Base-by-base conservation (phyloP, 1,139 yeast genomes). In the Scheffersomyces quercinus region DNA sequence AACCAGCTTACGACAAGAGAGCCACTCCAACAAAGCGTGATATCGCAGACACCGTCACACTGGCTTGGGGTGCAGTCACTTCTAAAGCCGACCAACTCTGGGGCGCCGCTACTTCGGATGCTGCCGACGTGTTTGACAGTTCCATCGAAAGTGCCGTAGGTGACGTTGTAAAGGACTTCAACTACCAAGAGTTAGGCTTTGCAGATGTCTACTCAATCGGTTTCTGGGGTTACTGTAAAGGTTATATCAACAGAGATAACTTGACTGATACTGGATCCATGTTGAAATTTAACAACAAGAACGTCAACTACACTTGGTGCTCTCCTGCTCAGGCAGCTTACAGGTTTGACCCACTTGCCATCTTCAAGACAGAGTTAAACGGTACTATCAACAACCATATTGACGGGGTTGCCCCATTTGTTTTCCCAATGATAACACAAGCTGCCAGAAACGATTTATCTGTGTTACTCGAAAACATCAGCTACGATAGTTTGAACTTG, bases 211-310 rank as follows among this genome's bases (percentile, higher is more conserved):
- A 85, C 59, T 73, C 83, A 12, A 67, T 85, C 35, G 82, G 89
- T 38, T 73, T 77, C 59, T 85, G 90, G 82, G 91, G 90, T 29
- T 86, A 84, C 65, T 87, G 95, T 63, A 69, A 75, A 53, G 93
- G 91, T 20, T 45, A 49, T 3, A 52, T 56, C 28, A 49, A 54
- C 15, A 51, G 51, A n/a, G 36, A 40, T 12, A 41, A 46, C n/a
- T 40, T 15, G 24, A 44, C 9, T 39, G 38, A 15, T 11, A 31
- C 24, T 14, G 10, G 24, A 14, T 55, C 40, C 48, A 60, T 36
- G 11, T 20, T 14, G n/a, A 59, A 61, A 10, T 60, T 63, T 45
- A 68, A 69, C 49, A 67, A 70, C 46, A 58, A 68, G 16, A 59
- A 71, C 45, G 64, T 75, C 38, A 65, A 65, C 36, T 75, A 74